Percentiles rank a stretch among this genome's conserved stretches.
Conservation (phyloP, 2,329 filamentous ascomycete species). For the Coniochaeta pulveracea region DNA sequence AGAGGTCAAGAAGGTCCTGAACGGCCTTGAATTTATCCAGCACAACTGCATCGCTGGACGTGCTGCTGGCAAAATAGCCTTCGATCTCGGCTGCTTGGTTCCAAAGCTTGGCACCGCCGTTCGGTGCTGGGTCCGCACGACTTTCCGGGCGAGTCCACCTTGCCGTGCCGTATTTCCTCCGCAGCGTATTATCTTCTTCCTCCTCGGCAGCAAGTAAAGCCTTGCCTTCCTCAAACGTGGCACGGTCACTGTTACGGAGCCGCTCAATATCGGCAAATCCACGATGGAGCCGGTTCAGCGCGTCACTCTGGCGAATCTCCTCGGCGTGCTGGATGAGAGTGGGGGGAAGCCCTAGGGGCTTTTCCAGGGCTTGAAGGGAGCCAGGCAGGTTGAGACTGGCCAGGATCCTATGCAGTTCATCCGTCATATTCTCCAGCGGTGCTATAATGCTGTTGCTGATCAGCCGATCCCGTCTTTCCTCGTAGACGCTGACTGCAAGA, state of each 20-base stretch:
- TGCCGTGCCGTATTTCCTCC: constrained; percentile 74
- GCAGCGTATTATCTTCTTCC: constrained; percentile 68
- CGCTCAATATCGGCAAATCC: constrained; percentile 86
- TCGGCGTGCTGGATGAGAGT: constrained; percentile 82
- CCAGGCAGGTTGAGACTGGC: constrained; percentile 81
- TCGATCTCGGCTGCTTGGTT: constrained; percentile 68
- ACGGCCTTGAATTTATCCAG: constrained; percentile 69
- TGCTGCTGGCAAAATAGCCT: constrained; percentile 64
- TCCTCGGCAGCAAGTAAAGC: constrained; percentile 69
- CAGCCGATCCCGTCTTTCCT: constrained; percentile 79
- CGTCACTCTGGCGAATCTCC: constrained; percentile 85
- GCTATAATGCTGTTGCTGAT: constrained; percentile 82
- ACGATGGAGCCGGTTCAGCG: constrained; percentile 61
- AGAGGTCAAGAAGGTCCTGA: constrained; percentile 61
- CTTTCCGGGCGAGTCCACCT: constrained; percentile 68
- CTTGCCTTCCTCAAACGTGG: constrained; percentile 73
- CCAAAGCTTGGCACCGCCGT: constrained; percentile 56
- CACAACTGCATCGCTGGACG: constrained; percentile 48
- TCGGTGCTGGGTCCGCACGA: constrained; percentile 43
- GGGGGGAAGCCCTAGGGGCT: constrained; percentile 80
- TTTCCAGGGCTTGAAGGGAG: constrained; percentile 87
- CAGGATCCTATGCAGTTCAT: constrained; percentile 66
- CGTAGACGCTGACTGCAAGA: constrained; percentile 89
- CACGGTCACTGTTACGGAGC: constrained; percentile 67
- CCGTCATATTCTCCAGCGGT: constrained; percentile 71